Base-by-base conservation (phyloP, 805 yeast species). In the Sungouiella blattae region DNA sequence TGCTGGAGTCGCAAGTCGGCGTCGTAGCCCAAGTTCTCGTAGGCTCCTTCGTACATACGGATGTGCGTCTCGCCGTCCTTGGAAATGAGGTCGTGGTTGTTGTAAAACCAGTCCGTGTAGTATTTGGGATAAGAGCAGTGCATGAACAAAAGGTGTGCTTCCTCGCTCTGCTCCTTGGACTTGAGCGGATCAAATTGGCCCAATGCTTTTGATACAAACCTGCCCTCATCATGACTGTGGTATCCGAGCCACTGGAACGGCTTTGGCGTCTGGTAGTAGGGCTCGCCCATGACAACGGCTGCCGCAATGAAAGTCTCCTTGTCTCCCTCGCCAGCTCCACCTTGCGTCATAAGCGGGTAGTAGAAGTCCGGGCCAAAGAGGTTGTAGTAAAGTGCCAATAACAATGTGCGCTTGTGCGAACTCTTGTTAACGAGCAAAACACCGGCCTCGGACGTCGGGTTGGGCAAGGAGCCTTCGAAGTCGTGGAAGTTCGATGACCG, bases 261-360 rank as follows among this genome's bases (percentile, higher is more conserved):
- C 67, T 52, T 77, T 49, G 38, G 72, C 60, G 50, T 58, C 55
- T 81, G 88, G 52, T 71, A 76, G 53, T 68, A 78, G 2, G 75
- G 69, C 34, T 64, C 58, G 0, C 56, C 45, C 50, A 75, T 49
- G 1, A 62, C 79, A 35, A 70, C 67, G 3, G 88, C 85, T 1
- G 87, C 88, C 7, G 83, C 77, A 26, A 78, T 71, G 46, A 80
- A 82, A 0, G 91, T 81, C 50, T 83, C 91, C 52, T 83, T 83
- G 51, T 83, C 91, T 33, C 91, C 89, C 62, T 83, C 84, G 18
- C 91, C 91, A 1, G 87, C 79, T 17, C 77, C 67, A 4, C 87
- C 87, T 51, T 82, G 89, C 0, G 86, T 74, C 44, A 83, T 65
- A 38, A 83, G 57, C 8, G 80, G 82, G 48, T 83, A 83, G 54